Evolutionary conservation across 257 asterid species (phyloP), one percentile per base, ranked within the genome.

Genomic region (Paraleonurus japonicus): DNA sequence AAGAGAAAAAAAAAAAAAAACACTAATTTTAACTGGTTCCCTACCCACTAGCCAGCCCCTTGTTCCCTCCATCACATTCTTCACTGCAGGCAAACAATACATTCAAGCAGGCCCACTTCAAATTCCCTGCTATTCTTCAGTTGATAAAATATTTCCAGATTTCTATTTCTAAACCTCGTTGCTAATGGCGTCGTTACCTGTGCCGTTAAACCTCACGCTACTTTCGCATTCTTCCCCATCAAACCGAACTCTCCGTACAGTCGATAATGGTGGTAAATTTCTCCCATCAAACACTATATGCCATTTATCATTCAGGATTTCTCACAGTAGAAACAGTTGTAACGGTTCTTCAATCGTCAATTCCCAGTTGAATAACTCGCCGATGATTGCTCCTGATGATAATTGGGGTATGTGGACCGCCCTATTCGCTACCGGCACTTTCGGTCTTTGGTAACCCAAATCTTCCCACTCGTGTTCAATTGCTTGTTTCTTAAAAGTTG

Each of bases 361-460:
- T 19, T 81, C 85, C 35, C 83, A 47, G 17, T 30, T 76, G 54
- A 81, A 26, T 54, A 70, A 12, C 70, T 61, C 77, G 2, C 88
- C 97, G 0, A 1, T 87, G n/a, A 67, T 92, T 70, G 87, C 97
- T 67, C 85, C 97, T 7, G 79, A 82, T 5, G 95, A 92, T 71
- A 80, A 80, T 12, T 92, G 96, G 97, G 96, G 95, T 16, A 50
- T 77, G 19, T 89, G 97, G 97, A 75, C 95, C 70, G 86, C 93
- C 66, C 95, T 92, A 62, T 78, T 88, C 3, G 84, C 84, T 7
- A 85, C 87, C 59, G 93, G 87, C 70, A 68, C 93, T 77, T 82
- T 85, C 53, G 96, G 97, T 59, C 88, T 92, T 74, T 92, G 97
- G 96, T 92, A 82, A 78, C 63, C 24, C 7, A 20, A 13, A 39